Evolutionary conservation across 2,329 filamentous ascomycete species (phyloP), one percentile per base, ranked within the genome.

Genomic region (Fusarium tanahbumbuense): DNA sequence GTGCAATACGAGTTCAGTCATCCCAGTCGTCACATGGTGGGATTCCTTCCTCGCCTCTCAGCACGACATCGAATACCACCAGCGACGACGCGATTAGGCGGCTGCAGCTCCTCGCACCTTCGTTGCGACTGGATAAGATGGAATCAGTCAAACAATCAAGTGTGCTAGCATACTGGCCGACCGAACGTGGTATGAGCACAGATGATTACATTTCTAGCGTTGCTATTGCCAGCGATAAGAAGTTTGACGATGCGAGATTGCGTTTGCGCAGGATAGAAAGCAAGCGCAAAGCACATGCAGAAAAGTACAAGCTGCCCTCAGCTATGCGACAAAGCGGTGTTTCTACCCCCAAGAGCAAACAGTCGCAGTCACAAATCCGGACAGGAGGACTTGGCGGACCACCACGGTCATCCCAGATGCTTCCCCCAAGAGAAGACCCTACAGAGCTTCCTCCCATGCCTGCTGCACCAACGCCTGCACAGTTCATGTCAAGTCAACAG

Each of bases 131-230:
- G 1, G 73, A 72, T 3, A 75, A 73, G 23, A 60, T 78, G 52
- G 73, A 71, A 8, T 62, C 70, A 9, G 71, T 73, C 20, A 78
- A 76, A 34, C 69, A 73, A 27, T 74, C 78, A 4, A 73, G 66
- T 6, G 60, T 83, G 3, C 71, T 84, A 2, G 75, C 78, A 8
- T 77, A 77, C 64, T 84, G 82, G 82, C 82, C 82, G 2, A 72
- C 75, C 3, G 76, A 81, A 48, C 78, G 78, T 10, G 82, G 80
- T 20, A 71, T 78, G 5, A 73, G 76, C 20, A 77, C 76, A 4
- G 73, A 75, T 8, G 72, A 75, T 42, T 84, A 84, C 56, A 62
- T 81, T 5, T 83, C 82, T 18, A 82, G 79, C 41, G 76, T 83
- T 22, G 76, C 77, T 9, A 60, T 76, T 15, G 80, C 78, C 8